Base-by-base conservation (phyloP, 176 grass and related monocot species). In the Rhipidocladum racemiflorum region DNA sequence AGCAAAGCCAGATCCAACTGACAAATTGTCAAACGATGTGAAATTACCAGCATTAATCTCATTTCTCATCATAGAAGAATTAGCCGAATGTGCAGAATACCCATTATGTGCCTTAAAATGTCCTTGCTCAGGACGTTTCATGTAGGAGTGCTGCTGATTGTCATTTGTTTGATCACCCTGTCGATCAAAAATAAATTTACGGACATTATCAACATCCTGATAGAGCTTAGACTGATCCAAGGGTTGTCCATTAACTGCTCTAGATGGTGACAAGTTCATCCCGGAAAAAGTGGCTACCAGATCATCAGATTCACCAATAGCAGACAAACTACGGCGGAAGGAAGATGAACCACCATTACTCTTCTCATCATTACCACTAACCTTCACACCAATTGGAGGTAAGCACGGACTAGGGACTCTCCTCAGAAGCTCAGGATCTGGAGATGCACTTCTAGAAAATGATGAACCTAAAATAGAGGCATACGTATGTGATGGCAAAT, bases 311-410 rank as follows among this genome's bases (percentile, higher is more conserved):
- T 84, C 83, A 32, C 67, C 86, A 35, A 88, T 65, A 80, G 87
- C 85, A 54, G 82, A 68, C 10, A 85, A 91, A 76, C 83, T 83
- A 32, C 83, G 78, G 51, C 56, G 80, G 74, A 97, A 91, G 51
- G 91, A 89, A 76, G 86, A 81, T 2, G 84, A 94, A 60, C 87
- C 84, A 38, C 85, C 86, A 50, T 71, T 90, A 55, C 63, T 74
- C 51, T 93, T 91, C 85, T 89, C 90, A 55, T 94, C 89, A 56
- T 49, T 79, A 54, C 77, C 76, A 74, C 76, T 21, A 3, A 93
- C 81, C 89, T 88, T 97, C 83, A 91, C 88, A 80, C 94, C 91
- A 27, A 93, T 91, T 50, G 94, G 94, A 72, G 88, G 91, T 11
- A 91, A 69, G 57, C 86, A 85, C 1, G 94, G 91, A 61, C 90